Evolutionary conservation across 495 filamentous ascomycete species (phyloP).

Genomic region (Clavariopsis aquatica): DNA sequence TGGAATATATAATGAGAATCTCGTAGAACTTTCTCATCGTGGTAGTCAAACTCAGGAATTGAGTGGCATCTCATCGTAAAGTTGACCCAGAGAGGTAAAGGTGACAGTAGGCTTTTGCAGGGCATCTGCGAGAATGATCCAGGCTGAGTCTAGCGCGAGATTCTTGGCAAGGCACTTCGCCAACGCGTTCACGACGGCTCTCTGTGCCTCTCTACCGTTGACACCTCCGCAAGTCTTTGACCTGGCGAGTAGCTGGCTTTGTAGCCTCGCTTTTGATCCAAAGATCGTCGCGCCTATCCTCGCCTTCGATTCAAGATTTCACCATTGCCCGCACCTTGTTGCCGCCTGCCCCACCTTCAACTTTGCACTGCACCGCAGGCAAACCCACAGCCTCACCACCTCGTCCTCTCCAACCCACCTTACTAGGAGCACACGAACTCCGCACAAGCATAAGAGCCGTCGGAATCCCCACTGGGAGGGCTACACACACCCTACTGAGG

Average conservation of each 20-base stretch:
- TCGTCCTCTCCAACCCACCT: background rate
- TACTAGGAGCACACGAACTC: background rate
- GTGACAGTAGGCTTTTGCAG: too few species aligned
- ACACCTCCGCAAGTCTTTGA: conserved; percentile 6
- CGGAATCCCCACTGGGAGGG: conserved; percentile 4
- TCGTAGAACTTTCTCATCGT: too few species aligned
- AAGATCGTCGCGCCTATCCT: background rate
- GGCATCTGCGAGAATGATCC: conserved; percentile 1
- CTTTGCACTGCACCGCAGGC: conserved; percentile 26
- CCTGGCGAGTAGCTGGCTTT: conserved; percentile 4
- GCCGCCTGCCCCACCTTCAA: conserved; percentile 22
- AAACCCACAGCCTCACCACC: background rate
- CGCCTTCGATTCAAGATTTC: background rate
- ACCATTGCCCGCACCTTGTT: conserved; percentile 6
- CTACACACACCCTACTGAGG: conserved; percentile 13
- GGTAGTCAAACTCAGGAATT: too few species aligned
- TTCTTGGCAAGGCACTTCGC: background rate
- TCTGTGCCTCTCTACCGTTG: conserved; percentile 5
- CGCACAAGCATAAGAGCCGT: background rate
- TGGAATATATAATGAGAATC: too few species aligned
- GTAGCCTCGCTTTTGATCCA: conserved; percentile 5
- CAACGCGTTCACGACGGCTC: background rate
- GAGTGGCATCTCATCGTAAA: too few species aligned
- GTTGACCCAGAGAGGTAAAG: too few species aligned
- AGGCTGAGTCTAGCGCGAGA: background rate